Base-by-base conservation (phyloP, 2,329 filamentous ascomycete species). In the Scedosporium aurantiacum region DNA sequence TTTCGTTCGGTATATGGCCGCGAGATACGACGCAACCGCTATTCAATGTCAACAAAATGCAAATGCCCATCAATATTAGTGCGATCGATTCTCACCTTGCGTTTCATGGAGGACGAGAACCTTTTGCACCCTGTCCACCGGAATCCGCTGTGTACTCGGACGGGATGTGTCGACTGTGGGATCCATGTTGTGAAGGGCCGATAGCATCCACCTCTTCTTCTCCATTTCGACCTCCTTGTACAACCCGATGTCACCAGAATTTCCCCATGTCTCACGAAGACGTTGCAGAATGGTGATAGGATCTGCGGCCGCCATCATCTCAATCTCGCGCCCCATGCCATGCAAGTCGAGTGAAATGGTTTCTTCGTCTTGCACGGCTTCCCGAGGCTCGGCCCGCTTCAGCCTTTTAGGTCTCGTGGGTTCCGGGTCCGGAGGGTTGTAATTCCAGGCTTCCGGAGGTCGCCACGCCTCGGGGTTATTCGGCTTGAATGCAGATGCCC, bases 181-280 rank as follows among this genome's bases (percentile, higher is more conserved):
- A 43, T 75, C 77, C 67, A 77, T 74, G 64, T 73, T 75, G 63
- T 78, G 76, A 60, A 88, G 71, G 1, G 78, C 78, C 28, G 80
- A 84, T 40, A 86, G 74, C 73, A 90, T 80, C 83, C 83, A 86
- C 47, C 81, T 72, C 66, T 83, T 82, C 67, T 82, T 82, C 64
- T 82, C 79, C 57, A 82, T 73, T 62, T 81, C 80, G 3, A 81
- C 66, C 58, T 81, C 78, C 65, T 76, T 75, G 65, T 79, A 80
- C 21, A 82, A 70, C 43, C 73, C 76, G 2, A 78, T 74, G 61
- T 81, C 78, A 0, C 72, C 69, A 12, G 76, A 72, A 23, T 70
- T 71, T 8, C 75, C 73, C 74, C 78, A 79, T 50, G 76, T 74
- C 64, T 82, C 78, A 37, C 79, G 82, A 43, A 88, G 73, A 3